Evolutionary conservation across 1,284 basidiomycete species (phyloP).

Genomic region (Rhodotorula sp.): DNA sequence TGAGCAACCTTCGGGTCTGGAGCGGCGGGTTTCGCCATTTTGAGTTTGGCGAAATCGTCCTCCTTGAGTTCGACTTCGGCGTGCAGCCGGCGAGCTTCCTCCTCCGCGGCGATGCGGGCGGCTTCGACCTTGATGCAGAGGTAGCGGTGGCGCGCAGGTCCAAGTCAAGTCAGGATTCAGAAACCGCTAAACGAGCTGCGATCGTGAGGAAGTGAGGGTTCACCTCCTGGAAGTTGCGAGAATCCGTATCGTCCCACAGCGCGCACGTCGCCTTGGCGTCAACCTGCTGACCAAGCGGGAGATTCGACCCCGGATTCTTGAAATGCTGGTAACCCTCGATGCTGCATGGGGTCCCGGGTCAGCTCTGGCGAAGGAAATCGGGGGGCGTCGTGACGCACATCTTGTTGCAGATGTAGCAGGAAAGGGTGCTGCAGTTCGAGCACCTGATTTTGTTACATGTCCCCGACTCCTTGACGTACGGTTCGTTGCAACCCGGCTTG

Average conservation of each 20-base stretch:
- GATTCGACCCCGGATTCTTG: slow-evolving; percentile 21
- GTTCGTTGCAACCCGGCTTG: slow-evolving; percentile 27
- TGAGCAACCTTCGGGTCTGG: slow-evolving; percentile 10
- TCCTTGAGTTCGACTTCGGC: slow-evolving; percentile 15
- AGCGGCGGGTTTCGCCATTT: slow-evolving; percentile 4
- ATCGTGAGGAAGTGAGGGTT: neutral
- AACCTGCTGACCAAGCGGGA: slow-evolving; percentile 1
- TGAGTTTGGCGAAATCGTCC: slow-evolving; percentile 36
- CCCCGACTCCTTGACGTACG: slow-evolving; percentile 36
- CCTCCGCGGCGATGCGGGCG: slow-evolving; percentile 32
- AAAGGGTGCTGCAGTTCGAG: slow-evolving; percentile 23
- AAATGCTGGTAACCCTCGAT: slow-evolving; percentile 40
- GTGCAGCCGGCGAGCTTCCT: slow-evolving; percentile 18
- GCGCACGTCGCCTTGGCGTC: slow-evolving; percentile 13
- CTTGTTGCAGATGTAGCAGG: slow-evolving; percentile 33
- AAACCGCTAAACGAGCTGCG: neutral
- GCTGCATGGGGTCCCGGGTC: neutral
- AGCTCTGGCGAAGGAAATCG: neutral
- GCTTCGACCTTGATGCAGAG: slow-evolving; percentile 28
- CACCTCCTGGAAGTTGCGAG: slow-evolving; percentile 31
- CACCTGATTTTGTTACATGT: slow-evolving; percentile 30
- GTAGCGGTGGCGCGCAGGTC: no score
- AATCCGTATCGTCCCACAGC: slow-evolving; percentile 35
- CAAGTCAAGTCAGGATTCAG: neutral
- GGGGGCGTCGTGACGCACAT: neutral